Evolutionary conservation across 2,329 filamentous ascomycete species (phyloP).

Genomic region (Fusarium fracticaudum): DNA sequence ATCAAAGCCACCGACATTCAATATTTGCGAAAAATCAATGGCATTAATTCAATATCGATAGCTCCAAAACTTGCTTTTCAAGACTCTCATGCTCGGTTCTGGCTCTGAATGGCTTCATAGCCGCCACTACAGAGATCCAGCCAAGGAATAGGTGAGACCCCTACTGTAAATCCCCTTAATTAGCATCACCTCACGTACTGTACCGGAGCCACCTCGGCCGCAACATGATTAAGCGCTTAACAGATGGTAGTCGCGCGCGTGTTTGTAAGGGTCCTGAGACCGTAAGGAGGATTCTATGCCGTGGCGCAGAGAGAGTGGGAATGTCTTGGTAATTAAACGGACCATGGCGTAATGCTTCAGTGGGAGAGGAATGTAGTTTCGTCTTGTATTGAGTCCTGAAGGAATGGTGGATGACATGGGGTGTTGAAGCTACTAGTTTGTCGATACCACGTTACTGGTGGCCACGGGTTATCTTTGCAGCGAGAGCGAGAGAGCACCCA

Average conservation of each 20-base stretch:
- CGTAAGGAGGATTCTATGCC: not conserved
- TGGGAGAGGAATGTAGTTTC: conserved; percentile 15
- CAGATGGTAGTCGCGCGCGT: conserved; percentile 37
- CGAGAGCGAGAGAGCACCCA: not conserved
- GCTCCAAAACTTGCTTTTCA: not conserved
- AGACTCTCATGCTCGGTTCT: not conserved
- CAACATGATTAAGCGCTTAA: conserved; percentile 12
- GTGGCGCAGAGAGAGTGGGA: not conserved
- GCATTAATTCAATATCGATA: not conserved
- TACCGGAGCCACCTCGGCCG: not conserved
- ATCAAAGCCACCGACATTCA: not conserved
- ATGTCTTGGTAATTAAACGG: conserved; percentile 17
- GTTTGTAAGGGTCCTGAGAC: conserved; percentile 30
- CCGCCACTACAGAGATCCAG: not conserved
- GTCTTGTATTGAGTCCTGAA: not conserved
- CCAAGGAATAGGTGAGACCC: not conserved
- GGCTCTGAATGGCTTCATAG: not conserved
- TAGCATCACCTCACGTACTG: not conserved
- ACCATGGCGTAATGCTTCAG: conserved; percentile 2
- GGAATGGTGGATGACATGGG: conserved; percentile 4
- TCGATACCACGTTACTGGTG: not conserved
- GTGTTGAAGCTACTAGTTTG: not conserved
- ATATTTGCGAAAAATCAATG: not conserved
- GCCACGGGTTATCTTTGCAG: conserved; percentile 2
- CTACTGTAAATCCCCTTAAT: conserved; percentile 13